Percentiles rank a stretch among this genome's conserved stretches.
Conservation (phyloP, 495 filamentous ascomycete genomes). For the Aspergillus haitiensis region DNA sequence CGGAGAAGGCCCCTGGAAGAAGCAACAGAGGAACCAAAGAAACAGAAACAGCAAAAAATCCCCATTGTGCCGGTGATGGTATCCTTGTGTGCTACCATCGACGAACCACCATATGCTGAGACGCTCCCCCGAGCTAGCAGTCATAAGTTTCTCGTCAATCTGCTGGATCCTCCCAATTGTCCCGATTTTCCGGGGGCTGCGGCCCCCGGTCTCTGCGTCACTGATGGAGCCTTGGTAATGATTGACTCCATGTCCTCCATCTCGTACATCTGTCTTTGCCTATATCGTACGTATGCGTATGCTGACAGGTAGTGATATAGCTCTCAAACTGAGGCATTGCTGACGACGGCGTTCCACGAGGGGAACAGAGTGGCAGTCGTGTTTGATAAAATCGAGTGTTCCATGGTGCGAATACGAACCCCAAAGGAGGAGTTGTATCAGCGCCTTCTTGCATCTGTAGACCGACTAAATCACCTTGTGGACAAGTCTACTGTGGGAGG, state of each 20-base stretch:
- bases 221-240: not conserved
- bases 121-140: not conserved
- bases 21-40: not conserved
- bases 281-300: not conserved
- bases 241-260: not conserved
- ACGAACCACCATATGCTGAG: not conserved
- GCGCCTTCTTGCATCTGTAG: not conserved
- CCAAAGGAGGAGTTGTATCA: not conserved
- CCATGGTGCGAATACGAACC: not conserved
- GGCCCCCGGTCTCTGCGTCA: not conserved
- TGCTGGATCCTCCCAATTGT: not conserved
- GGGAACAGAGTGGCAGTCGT: not conserved
- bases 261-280: not conserved
- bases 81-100: not conserved
- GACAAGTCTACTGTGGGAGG: not conserved
- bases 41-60: not conserved
- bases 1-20: not conserved
- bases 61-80: not conserved
- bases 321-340: not conserved
- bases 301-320: not conserved
- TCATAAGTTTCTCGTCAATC: not conserved
- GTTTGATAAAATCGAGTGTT: not conserved
- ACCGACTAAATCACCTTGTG: not conserved
- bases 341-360: not conserved
- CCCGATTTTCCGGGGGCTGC: not conserved